Evolutionary conservation across 2,329 filamentous ascomycete species (phyloP), one percentile per base, ranked within the genome.

Genomic region (Penicillium decumbens): DNA sequence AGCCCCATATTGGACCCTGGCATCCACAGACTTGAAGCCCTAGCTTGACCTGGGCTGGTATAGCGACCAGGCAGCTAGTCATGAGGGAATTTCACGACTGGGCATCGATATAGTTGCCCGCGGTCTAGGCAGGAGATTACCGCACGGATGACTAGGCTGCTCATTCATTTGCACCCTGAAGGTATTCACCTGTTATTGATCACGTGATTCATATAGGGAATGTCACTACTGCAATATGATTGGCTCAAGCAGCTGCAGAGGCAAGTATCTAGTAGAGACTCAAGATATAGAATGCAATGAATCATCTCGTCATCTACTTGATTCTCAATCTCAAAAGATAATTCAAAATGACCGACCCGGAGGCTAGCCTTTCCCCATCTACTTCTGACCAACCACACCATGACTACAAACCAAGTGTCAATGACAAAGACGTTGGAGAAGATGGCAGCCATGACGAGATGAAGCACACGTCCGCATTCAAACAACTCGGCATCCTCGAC

Each of bases 401-500:
- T 9, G 35, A 35, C 6, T 8, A 9, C n/a, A 54, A 47, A n/a
- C 12, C 33, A 30, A 43, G 30, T 18, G 33, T 37, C 32, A 47
- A 46, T 41, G 35, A 40, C 6, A 25, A 40, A 23, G 43, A 47
- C 38, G 48, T 43, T 23, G 30, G 51, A 40, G 44, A 20, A 15
- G 9, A 7, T 10, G 8, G 7, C 29, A 48, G 35, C 44, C 51
- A 28, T 9, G 45, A 32, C 10, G 45, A 32, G 32, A 2, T n/a
- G n/a, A 46, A 49, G 23, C 55, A 61, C 25, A n/a, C 38, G 18
- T 69, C 67, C 1, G 51, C 61, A 2, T 70, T 69, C 49, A 79
- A 78, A 38, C 70, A 77, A 1, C 76, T 86, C 0, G 78, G 79
- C 4, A 74, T 77, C 55, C 74, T 87, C 0, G 83, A 87, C 60